These are phyloP conservation scores for Pseudogymnoascus sp. DNA, from an alignment of 2,329 filamentous ascomycete genomes.

Conservation along the genomic window DNA sequence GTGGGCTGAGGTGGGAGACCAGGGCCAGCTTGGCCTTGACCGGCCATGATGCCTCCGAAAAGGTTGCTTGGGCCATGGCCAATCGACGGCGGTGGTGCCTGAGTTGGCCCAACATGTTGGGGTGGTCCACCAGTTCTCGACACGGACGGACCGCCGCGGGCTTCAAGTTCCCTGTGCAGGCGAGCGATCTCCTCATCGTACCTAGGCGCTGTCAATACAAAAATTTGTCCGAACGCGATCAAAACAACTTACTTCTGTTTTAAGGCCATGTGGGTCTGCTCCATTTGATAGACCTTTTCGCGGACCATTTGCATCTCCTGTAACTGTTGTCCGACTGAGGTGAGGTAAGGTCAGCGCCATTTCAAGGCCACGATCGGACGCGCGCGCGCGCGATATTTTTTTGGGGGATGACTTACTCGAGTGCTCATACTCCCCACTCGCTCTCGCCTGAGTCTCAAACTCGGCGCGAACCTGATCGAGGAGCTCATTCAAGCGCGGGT, in stretches of 20 bases:
- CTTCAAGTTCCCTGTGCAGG: constrained; percentile 80
- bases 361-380: neutral
- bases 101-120: constrained; percentile 70
- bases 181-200: constrained; percentile 87
- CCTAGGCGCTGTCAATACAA: constrained; percentile 38
- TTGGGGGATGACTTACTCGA: constrained; percentile 61
- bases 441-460: constrained; percentile 76
- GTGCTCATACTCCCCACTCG: constrained; percentile 81
- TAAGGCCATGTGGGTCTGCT: constrained; percentile 78
- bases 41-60: constrained; percentile 94
- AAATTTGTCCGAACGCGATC: neutral
- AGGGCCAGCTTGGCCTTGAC: constrained; percentile 74
- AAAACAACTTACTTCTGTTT: constrained; percentile 71
- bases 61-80: constrained; percentile 82
- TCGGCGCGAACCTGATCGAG: constrained; percentile 85
- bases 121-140: constrained; percentile 64
- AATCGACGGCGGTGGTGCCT: constrained; percentile 76
- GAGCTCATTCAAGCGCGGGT: constrained; percentile 73
- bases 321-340: constrained; percentile 77
- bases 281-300: constrained; percentile 86
- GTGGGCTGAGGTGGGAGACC: constrained; percentile 65
- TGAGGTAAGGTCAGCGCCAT: neutral
- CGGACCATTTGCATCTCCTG: constrained; percentile 92
- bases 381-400: neutral
- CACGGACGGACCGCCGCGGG: constrained; percentile 54